Percentiles rank a stretch among this genome's conserved stretches.
Conservation (phyloP, 2,329 filamentous ascomycete species). For the Clarireedia hainanense region DNA sequence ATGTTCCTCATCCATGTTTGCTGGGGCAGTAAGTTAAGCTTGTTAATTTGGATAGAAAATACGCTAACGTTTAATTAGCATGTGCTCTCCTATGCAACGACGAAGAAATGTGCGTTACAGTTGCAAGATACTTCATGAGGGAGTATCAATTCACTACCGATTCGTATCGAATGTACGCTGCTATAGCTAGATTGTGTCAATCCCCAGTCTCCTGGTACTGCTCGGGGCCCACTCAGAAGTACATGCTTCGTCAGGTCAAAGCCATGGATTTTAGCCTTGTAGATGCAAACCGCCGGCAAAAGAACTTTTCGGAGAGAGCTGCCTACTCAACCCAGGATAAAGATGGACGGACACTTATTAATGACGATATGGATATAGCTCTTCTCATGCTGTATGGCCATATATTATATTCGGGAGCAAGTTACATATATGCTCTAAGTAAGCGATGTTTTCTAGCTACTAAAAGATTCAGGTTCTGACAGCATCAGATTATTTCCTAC, state of each 20-base stretch:
- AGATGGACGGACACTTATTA: conserved; percentile 26
- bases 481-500: conserved; percentile 66
- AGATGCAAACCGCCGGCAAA: conserved; percentile 40
- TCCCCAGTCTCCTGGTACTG: conserved; percentile 70
- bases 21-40: conserved; percentile 55
- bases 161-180: conserved; percentile 73
- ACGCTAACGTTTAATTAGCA: conserved; percentile 37
- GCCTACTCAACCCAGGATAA: conserved; percentile 32
- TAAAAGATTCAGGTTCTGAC: not conserved
- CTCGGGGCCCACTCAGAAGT: conserved; percentile 79
- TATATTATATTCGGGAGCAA: conserved; percentile 75
- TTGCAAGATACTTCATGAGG: conserved; percentile 77
- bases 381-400: conserved; percentile 86
- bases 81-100: conserved; percentile 80
- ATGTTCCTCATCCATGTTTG: conserved; percentile 68
- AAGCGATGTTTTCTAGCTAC: conserved; percentile 11
- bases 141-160: conserved; percentile 74
- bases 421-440: conserved; percentile 76
- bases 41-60: not conserved
- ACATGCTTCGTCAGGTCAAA: conserved; percentile 84
- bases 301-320: conserved; percentile 35
- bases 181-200: conserved; percentile 68
- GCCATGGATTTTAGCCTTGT: conserved; percentile 68
- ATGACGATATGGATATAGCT: conserved; percentile 57
- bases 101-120: conserved; percentile 62